A percentile compares a stretch with the other conserved stretches of the same genome.
These are phyloP conservation scores for Fusarium bactridioides DNA, from an alignment of 2,329 filamentous ascomycete species.

Conservation along the genomic window DNA sequence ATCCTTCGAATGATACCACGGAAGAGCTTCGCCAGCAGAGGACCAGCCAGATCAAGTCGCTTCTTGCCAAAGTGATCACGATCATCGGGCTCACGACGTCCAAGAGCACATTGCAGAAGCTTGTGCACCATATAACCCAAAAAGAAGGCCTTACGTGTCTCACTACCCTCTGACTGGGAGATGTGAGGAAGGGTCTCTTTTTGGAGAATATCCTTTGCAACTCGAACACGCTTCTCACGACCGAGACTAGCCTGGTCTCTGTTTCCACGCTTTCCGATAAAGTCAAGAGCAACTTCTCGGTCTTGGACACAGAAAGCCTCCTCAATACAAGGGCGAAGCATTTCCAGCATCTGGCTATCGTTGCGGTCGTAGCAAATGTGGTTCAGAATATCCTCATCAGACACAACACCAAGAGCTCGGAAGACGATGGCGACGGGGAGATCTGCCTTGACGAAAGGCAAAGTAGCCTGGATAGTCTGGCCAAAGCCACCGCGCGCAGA, in stretches of 20 bases:
- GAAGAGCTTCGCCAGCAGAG: conserved; percentile 95
- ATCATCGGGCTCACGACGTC: conserved; percentile 92
- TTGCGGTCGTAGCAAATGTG: conserved; percentile 96
- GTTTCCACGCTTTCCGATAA: conserved; percentile 91
- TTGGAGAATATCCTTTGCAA: conserved; percentile 92
- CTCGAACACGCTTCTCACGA: conserved; percentile 87
- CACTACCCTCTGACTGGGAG: conserved; percentile 91
- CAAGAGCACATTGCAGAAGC: conserved; percentile 90
- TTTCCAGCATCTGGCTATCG: conserved; percentile 96
- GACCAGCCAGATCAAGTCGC: conserved; percentile 92
- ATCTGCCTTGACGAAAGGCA: conserved; percentile 94
- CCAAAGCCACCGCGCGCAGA: conserved; percentile 79
- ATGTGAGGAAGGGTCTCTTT: conserved; percentile 98
- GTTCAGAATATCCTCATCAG: conserved; percentile 96
- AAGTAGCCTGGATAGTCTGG: conserved; percentile 85
- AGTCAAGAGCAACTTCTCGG: conserved; percentile 91
- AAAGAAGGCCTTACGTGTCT: conserved; percentile 97
- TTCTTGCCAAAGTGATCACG: conserved; percentile 99
- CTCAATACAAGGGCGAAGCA: conserved; percentile 96
- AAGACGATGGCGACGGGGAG: conserved; percentile 96
- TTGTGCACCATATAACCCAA: conserved; percentile 99
- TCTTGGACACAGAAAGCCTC: conserved; percentile 97
- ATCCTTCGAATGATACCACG: conserved; percentile 89
- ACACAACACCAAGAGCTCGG: conserved; percentile 92
- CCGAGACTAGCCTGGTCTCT: conserved; percentile 67